phyloP scores from a whole-genome alignment of 148 eudicot species.

The Chenopodium quinoa region DNA sequence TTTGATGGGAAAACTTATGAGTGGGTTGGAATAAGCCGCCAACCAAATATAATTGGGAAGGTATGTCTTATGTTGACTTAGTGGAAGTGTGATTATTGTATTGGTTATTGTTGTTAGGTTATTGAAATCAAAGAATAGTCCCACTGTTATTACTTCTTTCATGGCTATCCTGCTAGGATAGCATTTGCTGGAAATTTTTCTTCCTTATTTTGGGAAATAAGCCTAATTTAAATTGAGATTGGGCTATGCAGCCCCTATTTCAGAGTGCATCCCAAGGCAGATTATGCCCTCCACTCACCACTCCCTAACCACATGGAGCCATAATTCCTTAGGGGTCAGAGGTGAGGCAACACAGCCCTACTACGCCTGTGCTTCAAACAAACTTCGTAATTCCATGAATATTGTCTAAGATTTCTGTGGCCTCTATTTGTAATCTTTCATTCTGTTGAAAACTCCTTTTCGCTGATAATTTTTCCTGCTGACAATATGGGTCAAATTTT shows the following conservation, averaged over 20 bases:
- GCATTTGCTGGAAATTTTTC: not conserved
- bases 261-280: not conserved
- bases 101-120: not conserved
- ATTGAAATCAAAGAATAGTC: not conserved
- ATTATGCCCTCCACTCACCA: not conserved
- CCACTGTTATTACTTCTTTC: not conserved
- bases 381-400: not conserved
- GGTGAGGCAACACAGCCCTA: not conserved
- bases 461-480: not conserved
- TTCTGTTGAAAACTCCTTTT: not conserved
- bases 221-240: not conserved
- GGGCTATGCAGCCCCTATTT: not conserved
- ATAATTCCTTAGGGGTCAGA: not conserved
- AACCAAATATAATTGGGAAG: slow-evolving; percentile 91
- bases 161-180: too few species aligned
- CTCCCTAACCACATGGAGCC: not conserved
- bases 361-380: not conserved
- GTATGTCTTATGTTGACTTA: slow-evolving; percentile 33
- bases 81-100: not conserved
- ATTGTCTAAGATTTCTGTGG: not conserved
- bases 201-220: not conserved
- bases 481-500: too few species aligned
- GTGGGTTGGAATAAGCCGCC: slow-evolving; percentile 98
- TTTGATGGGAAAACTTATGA: slow-evolving; percentile 96
- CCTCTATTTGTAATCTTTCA: not conserved